Evolutionary conservation across 805 yeast genomes (phyloP), one percentile per base, ranked within the genome.

Genomic region (Candida arabinofermentans): DNA sequence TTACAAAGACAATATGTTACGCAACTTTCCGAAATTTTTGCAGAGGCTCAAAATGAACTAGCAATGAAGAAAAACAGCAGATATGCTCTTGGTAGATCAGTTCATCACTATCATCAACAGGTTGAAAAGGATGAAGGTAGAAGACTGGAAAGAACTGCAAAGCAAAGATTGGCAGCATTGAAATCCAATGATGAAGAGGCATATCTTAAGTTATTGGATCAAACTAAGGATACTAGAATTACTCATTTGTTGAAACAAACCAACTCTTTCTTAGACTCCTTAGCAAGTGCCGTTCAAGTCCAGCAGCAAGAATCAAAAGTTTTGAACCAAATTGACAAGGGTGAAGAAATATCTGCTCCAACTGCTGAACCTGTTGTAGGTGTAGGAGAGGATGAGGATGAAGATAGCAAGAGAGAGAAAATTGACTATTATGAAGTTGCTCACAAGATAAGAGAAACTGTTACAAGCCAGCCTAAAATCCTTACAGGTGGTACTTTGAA

Each of bases 171-270:
- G 64, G 89, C 83, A 56, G 93, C 93, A 23, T 76, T 86, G 70
- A 84, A 83, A 62, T 86, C 90, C 14, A 85, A 86, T 60, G 95
- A 86, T 68, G 95, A 86, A 63, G 95, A 86, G 58, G 93, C 93
- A 2, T 86, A 86, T 67, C 75, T 86, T 60, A 85, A 85, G 58
- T 74, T 86, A 56, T 72, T 86, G 61, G 93, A 86, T 60, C 89
- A 85, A 64, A 86, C 95, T 3, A 86, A 86, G 61, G 95, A 86
- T 66, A 85, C 87, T 32, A 79, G 95, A 75, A 82, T 86, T 53
- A 85, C 93, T 1, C 95, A 86, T 64, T 71, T 86, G 60, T 74
- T 86, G 59, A 83, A 73, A 56, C 95, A 86, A 61, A 86, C 95
- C 8, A 86, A 86, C 61, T 64, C 74, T 13, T 86, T 86, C 64